phyloP scores from a whole-genome alignment of 208 protist genomes.

The Phytomonas sp. region DNA sequence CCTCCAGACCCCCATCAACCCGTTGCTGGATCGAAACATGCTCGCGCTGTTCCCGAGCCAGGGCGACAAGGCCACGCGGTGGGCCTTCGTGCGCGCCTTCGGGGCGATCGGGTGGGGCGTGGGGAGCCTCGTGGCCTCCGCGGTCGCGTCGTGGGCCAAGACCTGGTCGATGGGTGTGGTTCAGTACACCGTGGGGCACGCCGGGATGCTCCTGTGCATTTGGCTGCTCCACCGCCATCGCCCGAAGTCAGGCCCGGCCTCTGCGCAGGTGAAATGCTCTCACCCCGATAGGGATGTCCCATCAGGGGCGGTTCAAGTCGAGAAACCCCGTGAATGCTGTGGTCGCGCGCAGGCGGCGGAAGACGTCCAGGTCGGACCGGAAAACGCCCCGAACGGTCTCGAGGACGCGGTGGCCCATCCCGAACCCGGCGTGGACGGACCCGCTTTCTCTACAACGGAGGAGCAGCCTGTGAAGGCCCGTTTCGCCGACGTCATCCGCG shows the following conservation, averaged over 20 bases:
- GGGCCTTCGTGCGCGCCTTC: slow-evolving; percentile 36
- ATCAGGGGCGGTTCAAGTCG: too few relatives aligned
- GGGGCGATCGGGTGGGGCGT: slow-evolving; percentile 54
- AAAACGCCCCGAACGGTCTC: too few relatives aligned
- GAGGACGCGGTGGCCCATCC: neutral
- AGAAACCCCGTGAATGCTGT: too few relatives aligned
- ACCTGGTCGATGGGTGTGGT: slow-evolving; percentile 25
- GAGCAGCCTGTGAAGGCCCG: slow-evolving; percentile 23
- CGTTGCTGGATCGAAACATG: slow-evolving; percentile 41
- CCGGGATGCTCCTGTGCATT: slow-evolving; percentile 33
- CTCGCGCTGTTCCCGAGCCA: slow-evolving; percentile 32
- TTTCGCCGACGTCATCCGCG: slow-evolving; percentile 22
- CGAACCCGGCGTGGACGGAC: too few relatives aligned
- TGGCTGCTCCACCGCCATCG: neutral
- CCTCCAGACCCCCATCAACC: slow-evolving; percentile 20
- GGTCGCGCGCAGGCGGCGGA: neutral
- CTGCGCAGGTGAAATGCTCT: neutral
- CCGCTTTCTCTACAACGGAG: neutral
- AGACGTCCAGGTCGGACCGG: too few relatives aligned
- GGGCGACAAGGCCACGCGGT: slow-evolving; percentile 16
- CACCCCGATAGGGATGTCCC: neutral
- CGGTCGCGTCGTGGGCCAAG: slow-evolving; percentile 9
- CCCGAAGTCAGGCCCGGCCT: neutral
- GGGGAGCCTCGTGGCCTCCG: slow-evolving; percentile 18
- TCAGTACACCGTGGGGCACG: slow-evolving; percentile 29